These are phyloP conservation scores for Epichloe sibirici DNA, from an alignment of 2,329 filamentous ascomycete species.

Conservation along the genomic window DNA sequence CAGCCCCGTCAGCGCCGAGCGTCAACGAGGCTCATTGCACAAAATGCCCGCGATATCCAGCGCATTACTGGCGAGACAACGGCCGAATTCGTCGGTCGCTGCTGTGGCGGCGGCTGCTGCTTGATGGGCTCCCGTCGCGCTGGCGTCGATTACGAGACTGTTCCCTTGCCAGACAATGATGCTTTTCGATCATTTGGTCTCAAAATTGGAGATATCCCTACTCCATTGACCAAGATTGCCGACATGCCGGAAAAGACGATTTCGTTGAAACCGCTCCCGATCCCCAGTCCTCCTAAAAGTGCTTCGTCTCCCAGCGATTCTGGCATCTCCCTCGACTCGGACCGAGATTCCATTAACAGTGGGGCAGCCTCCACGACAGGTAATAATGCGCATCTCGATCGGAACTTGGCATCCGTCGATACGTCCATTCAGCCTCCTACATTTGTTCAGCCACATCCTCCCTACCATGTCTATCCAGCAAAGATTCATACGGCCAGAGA, in stretches of 20 bases:
- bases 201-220: slow-evolving; percentile 63
- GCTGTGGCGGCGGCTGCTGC: slow-evolving; percentile 54
- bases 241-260: slow-evolving; percentile 66
- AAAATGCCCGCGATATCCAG: slow-evolving; percentile 49
- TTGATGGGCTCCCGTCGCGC: slow-evolving; percentile 35
- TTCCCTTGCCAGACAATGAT: slow-evolving; percentile 61
- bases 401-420: slow-evolving; percentile 28
- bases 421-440: slow-evolving; percentile 62
- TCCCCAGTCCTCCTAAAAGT: slow-evolving; percentile 26
- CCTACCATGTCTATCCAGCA: slow-evolving; percentile 85
- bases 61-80: slow-evolving; percentile 53
- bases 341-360: slow-evolving; percentile 13
- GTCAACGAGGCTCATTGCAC: slow-evolving; percentile 55
- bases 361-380: slow-evolving; percentile 19
- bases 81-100: slow-evolving; percentile 47
- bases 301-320: slow-evolving; percentile 36
- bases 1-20: slow-evolving; percentile 46
- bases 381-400: slow-evolving; percentile 11
- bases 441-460: slow-evolving; percentile 90
- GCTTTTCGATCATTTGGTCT: slow-evolving; percentile 73
- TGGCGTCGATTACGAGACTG: slow-evolving; percentile 37
- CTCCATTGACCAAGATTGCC: slow-evolving; percentile 55
- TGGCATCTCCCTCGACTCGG: slow-evolving; percentile 30
- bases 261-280: slow-evolving; percentile 49
- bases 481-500: slow-evolving; percentile 75